Conservation (phyloP, 2,329 filamentous ascomycete species). For the Cercospora canescens region DNA sequence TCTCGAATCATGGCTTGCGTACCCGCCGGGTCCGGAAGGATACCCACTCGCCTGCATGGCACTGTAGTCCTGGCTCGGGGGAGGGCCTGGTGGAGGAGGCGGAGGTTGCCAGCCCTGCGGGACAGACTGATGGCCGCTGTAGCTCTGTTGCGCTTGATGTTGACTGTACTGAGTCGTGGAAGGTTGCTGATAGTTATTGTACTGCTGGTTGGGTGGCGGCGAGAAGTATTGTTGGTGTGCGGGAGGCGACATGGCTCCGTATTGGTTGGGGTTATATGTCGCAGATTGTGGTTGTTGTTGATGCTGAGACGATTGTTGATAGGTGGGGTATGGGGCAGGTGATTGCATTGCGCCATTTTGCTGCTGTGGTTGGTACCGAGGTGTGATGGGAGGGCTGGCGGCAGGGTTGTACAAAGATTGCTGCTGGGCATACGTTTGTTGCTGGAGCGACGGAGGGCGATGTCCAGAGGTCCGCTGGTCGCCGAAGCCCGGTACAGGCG, state of each 20-base stretch:
- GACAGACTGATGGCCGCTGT: slow-evolving; percentile 38
- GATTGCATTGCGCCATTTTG: slow-evolving; percentile 33
- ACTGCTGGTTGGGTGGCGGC: slow-evolving; percentile 44
- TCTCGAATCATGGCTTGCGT: slow-evolving; percentile 50
- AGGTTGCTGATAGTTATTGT: slow-evolving; percentile 44
- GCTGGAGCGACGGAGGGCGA: slow-evolving; percentile 46
- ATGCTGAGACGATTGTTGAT: slow-evolving; percentile 24
- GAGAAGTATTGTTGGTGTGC: slow-evolving; percentile 60
- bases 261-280: slow-evolving; percentile 49
- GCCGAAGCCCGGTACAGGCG: slow-evolving; percentile 37
- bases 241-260: slow-evolving; percentile 50
- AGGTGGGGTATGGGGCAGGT: slow-evolving; percentile 24
- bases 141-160: slow-evolving; percentile 54
- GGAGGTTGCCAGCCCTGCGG: slow-evolving; percentile 67
- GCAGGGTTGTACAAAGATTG: slow-evolving; percentile 51
- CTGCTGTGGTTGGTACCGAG: slow-evolving; percentile 40
- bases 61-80: slow-evolving; percentile 57
- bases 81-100: slow-evolving; percentile 65
- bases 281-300: slow-evolving; percentile 18
- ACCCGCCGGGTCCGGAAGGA: slow-evolving; percentile 55
- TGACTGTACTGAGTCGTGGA: slow-evolving; percentile 61
- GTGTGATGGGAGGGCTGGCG: slow-evolving; percentile 48
- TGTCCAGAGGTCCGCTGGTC: slow-evolving; percentile 25
- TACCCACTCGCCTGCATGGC: slow-evolving; percentile 39
- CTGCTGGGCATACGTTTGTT: slow-evolving; percentile 43